Base-by-base conservation (phyloP, 1,284 basidiomycete species). In the Heterobasidion annosum region DNA sequence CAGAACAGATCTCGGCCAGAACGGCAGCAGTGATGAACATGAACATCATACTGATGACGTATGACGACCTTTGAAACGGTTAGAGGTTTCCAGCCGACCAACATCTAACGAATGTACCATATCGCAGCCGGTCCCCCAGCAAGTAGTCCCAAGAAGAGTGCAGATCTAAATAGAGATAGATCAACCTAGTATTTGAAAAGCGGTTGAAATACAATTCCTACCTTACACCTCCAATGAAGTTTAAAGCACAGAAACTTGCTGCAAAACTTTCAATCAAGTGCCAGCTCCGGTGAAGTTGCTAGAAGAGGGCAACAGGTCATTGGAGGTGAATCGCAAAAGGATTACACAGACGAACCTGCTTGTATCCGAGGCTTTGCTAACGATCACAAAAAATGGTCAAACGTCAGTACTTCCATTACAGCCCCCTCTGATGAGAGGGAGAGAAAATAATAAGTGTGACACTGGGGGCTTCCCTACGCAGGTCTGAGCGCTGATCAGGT, bases 401-500 rank as follows among this genome's bases (percentile, higher is more conserved):
- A 54, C 34, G 74, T 88, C 69, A 89, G 85, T 76, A 71, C 63
- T 59, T 63, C 58, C 64, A 63, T 57, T 59, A 59, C 62, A 61
- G 61, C 63, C 67, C 73, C 70, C 72, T 64, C 51, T 34, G 18
- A 25, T 57, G 57, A 59, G 66, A 66, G 70, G 71, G 70, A 64
- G 66, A 57, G 59, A 56, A 59, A 67, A 64, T 67, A 64, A 63
- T 68, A 69, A 74, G 70, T 74, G 79, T 73, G 78, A 86, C 79
- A 80, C 77, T 77, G 80, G 75, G 78, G 86, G 85, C 86, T 90
- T 91, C 89, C 89, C 89, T 91, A 88, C 89, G 90, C 91, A 91
- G 88, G 88, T 90, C 77, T 91, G 81, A 89, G 82, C 86, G 79
- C 89, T 91, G 87, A 80, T 89, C 91, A 92, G 88, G 90, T 92